Percentiles rank a stretch among this genome's conserved stretches.
These are phyloP conservation scores for Citrullus colocynthis DNA, from an alignment of 306 rosid genomes.

Conservation along the genomic window DNA sequence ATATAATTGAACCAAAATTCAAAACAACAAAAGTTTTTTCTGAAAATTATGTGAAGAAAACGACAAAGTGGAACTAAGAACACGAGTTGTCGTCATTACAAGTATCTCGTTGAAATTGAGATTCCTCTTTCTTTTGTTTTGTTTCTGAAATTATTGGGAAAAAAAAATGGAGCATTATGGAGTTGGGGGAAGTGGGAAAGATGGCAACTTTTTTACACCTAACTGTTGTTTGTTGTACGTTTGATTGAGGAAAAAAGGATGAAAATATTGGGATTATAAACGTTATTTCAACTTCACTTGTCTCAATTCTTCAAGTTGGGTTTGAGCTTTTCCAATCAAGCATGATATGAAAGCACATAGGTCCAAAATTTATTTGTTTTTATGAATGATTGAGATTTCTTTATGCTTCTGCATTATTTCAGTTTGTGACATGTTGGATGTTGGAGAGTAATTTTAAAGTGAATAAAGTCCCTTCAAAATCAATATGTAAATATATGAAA, in stretches of 20 bases:
- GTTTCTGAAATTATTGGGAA: background rate
- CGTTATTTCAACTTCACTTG: background rate
- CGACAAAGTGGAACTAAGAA: background rate
- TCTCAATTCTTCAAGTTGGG: background rate
- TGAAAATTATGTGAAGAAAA: background rate
- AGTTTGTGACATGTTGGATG: background rate
- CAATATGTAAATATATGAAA: too few species aligned
- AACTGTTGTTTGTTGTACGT: background rate
- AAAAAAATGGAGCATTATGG: background rate
- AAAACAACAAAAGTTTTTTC: background rate
- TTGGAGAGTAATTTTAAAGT: too few species aligned
- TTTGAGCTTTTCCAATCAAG: background rate
- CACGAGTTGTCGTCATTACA: background rate
- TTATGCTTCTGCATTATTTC: too few species aligned
- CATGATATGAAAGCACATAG: too few species aligned
- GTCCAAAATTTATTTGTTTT: too few species aligned
- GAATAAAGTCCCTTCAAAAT: too few species aligned
- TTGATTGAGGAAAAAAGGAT: background rate
- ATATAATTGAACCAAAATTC: too few species aligned
- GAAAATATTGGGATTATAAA: background rate
- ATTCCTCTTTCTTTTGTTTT: background rate
- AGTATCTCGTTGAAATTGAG: background rate
- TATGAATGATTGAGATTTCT: background rate
- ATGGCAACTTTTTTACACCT: background rate
- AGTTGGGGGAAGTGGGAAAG: background rate